Percentiles rank a stretch among this genome's conserved stretches.
These are phyloP conservation scores for Geotrichum histeridarum DNA, from an alignment of 1,139 yeast genomes.

Conservation along the genomic window DNA sequence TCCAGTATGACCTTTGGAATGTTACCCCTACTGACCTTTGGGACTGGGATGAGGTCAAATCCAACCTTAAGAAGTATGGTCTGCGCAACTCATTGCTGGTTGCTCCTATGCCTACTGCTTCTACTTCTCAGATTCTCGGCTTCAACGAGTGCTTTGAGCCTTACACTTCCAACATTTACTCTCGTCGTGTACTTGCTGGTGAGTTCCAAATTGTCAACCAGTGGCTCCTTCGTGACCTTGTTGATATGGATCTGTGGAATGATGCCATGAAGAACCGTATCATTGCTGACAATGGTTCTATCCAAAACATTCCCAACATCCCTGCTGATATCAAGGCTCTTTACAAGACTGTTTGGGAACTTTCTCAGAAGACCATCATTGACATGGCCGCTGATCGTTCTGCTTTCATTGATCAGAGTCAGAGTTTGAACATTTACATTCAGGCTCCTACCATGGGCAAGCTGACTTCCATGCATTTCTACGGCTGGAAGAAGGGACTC, in stretches of 20 bases:
- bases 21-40: slow-evolving; percentile 64
- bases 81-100: slow-evolving; percentile 75
- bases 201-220: slow-evolving; percentile 87
- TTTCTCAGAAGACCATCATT: slow-evolving; percentile 78
- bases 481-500: slow-evolving; percentile 94
- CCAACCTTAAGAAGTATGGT: slow-evolving; percentile 56
- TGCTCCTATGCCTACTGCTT: slow-evolving; percentile 95
- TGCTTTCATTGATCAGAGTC: slow-evolving; percentile 91
- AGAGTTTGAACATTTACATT: slow-evolving; percentile 81
- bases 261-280: slow-evolving; percentile 76
- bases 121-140: slow-evolving; percentile 86
- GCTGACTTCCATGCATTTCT: slow-evolving; percentile 94
- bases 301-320: slow-evolving; percentile 68
- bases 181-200: slow-evolving; percentile 81
- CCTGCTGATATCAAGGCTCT: slow-evolving; percentile 73
- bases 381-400: slow-evolving; percentile 97
- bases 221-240: slow-evolving; percentile 71
- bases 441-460: slow-evolving; percentile 88
- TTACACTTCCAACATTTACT: slow-evolving; percentile 78
- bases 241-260: slow-evolving; percentile 79
- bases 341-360: slow-evolving; percentile 96
- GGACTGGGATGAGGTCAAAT: slow-evolving; percentile 72
- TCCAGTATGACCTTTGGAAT: slow-evolving; percentile 80
- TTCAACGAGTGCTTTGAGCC: slow-evolving; percentile 92
- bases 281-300: slow-evolving; percentile 76